phyloP scores from a whole-genome alignment of 192 early-diverging fungal species.

The Blastocladiella britannica region DNA sequence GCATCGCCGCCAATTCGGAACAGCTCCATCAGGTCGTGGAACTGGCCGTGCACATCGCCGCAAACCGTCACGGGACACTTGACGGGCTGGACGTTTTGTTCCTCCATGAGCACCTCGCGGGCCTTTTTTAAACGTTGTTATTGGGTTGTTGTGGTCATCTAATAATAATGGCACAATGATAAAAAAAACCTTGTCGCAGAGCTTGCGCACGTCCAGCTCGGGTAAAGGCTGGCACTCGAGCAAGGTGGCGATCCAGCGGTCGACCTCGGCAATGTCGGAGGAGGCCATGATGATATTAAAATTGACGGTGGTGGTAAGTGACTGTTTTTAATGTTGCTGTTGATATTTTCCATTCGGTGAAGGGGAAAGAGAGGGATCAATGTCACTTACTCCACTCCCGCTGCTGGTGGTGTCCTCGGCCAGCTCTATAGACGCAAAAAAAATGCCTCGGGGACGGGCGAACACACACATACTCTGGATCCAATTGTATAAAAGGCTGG shows the following conservation, averaged over 20 bases:
- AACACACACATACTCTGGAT: too few relatives aligned
- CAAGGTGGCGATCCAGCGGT: conserved; percentile 76
- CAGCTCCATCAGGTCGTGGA: conserved; percentile 90
- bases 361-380: too few relatives aligned
- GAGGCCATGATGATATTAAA: conserved; percentile 3
- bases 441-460: too few relatives aligned
- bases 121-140: conserved; percentile 29
- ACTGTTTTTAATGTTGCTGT: too few relatives aligned
- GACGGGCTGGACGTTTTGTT: conserved; percentile 97
- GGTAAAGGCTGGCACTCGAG: conserved; percentile 87
- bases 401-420: too few relatives aligned
- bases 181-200: conserved; percentile 75
- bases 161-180: neutral
- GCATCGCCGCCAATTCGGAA: conserved; percentile 91
- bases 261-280: conserved; percentile 65
- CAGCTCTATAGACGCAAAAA: too few relatives aligned
- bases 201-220: conserved; percentile 81
- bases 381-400: too few relatives aligned
- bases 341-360: too few relatives aligned
- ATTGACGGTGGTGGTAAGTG: too few relatives aligned
- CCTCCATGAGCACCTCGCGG: conserved; percentile 84
- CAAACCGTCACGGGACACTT: conserved; percentile 93
- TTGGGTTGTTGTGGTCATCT: conserved; percentile 1
- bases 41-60: conserved; percentile 99
- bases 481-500: too few relatives aligned